Evolutionary conservation across 208 protist species (phyloP).

Genomic region (Herpetomonas tarakana): DNA sequence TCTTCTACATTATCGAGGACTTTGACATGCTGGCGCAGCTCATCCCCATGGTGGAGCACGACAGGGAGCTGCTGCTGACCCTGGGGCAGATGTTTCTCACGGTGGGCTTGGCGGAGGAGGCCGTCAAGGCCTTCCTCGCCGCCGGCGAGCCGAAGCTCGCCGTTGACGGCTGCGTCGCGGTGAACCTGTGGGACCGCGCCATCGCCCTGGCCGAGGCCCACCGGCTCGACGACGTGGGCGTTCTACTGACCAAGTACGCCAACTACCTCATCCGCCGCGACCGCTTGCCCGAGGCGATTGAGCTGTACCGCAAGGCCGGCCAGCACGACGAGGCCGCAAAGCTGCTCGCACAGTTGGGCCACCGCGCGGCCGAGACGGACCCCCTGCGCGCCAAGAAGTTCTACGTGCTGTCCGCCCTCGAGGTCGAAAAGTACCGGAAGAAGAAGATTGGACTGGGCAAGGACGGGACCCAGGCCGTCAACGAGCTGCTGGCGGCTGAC

Average conservation of each 20-base stretch:
- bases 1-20: constrained; percentile 93
- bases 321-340: constrained; percentile 92
- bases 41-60: constrained; percentile 83
- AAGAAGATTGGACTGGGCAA: constrained; percentile 63
- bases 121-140: constrained; percentile 88
- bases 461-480: constrained; percentile 60
- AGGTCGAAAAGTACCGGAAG: constrained; percentile 90
- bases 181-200: constrained; percentile 93
- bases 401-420: constrained; percentile 94
- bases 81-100: constrained; percentile 90
- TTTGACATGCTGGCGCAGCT: constrained; percentile 90
- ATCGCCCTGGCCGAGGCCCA: constrained; percentile 91
- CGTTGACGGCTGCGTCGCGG: constrained; percentile 93
- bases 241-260: constrained; percentile 89
- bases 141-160: constrained; percentile 84
- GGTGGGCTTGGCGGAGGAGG: constrained; percentile 89
- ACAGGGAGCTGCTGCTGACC: constrained; percentile 80
- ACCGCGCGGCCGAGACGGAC: constrained; percentile 67
- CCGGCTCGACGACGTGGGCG: constrained; percentile 85
- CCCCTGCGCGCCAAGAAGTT: constrained; percentile 94
- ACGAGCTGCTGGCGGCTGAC: constrained; percentile 81
- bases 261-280: constrained; percentile 86
- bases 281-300: constrained; percentile 93
- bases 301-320: constrained; percentile 95
- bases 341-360: constrained; percentile 87